Evolutionary conservation across 768 basidiomycete species (phyloP).

Genomic region (Xerocomus potaroensis): DNA sequence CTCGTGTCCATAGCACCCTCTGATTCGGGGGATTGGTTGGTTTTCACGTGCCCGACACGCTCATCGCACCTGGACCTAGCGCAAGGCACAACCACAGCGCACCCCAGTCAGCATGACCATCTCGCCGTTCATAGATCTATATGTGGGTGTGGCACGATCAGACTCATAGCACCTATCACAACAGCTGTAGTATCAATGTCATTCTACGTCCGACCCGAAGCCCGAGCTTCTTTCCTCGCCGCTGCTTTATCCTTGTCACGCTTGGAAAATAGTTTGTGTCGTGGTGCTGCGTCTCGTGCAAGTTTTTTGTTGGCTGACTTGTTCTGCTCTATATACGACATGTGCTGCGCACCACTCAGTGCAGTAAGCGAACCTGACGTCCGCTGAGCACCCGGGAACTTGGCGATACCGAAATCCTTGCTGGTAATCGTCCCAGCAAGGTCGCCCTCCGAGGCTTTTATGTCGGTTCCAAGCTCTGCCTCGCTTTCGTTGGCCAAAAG

Average conservation of each 20-base stretch:
- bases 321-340: constrained; percentile 92
- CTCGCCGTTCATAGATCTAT: constrained; percentile 12
- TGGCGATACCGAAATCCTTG: constrained; percentile 73
- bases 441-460: constrained; percentile 79
- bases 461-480: constrained; percentile 82
- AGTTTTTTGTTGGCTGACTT: constrained; percentile 85
- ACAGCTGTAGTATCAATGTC: neutral
- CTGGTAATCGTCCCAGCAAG: constrained; percentile 82
- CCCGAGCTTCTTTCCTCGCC: constrained; percentile 43
- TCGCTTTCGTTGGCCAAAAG: constrained; percentile 87
- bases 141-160: constrained; percentile 10
- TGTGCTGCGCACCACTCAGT: constrained; percentile 84
- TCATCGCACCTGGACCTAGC: constrained; percentile 20
- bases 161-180: constrained; percentile 15
- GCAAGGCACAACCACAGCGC: constrained; percentile 17
- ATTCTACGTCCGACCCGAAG: constrained; percentile 26
- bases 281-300: constrained; percentile 46
- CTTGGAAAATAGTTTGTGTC: constrained; percentile 80
- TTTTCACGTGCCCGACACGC: constrained; percentile 29
- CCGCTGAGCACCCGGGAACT: constrained; percentile 65
- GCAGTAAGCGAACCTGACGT: constrained; percentile 80
- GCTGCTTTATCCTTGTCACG: constrained; percentile 71
- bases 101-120: constrained; percentile 15
- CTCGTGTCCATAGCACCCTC: constrained; percentile 26
- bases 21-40: constrained; percentile 24